These are phyloP conservation scores for Barbarea vulgaris DNA, from an alignment of 345 rosid species.

Conservation along the genomic window DNA sequence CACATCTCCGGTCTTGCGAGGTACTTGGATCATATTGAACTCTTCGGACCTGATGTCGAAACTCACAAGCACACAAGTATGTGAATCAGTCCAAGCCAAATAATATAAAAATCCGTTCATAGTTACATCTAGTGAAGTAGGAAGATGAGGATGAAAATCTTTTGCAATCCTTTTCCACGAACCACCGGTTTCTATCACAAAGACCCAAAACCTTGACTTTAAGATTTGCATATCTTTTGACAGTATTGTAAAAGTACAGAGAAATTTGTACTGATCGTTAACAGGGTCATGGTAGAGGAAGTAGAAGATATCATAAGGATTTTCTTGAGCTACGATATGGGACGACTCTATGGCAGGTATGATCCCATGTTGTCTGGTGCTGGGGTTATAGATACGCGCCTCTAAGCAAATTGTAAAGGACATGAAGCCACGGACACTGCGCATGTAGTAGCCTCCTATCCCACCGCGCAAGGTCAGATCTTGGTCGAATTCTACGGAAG, in stretches of 20 bases:
- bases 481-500: no score
- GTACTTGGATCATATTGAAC: background rate
- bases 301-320: background rate
- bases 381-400: no score
- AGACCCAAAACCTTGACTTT: background rate
- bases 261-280: background rate
- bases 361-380: no score
- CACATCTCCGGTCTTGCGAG: background rate
- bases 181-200: background rate
- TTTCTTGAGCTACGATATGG: no score
- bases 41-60: slow-evolving; percentile 8
- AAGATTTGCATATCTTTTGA: background rate
- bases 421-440: no score
- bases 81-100: background rate
- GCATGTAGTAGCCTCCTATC: no score
- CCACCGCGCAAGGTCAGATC: no score
- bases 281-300: background rate
- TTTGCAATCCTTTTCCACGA: background rate
- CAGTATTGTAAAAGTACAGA: background rate
- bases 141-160: background rate
- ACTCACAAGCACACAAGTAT: slow-evolving; percentile 9
- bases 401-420: no score
- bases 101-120: background rate
- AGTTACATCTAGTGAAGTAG: no score
- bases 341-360: no score